phyloP scores from a whole-genome alignment of 2,329 filamentous ascomycete species.

The Colletotrichum trifolii region DNA sequence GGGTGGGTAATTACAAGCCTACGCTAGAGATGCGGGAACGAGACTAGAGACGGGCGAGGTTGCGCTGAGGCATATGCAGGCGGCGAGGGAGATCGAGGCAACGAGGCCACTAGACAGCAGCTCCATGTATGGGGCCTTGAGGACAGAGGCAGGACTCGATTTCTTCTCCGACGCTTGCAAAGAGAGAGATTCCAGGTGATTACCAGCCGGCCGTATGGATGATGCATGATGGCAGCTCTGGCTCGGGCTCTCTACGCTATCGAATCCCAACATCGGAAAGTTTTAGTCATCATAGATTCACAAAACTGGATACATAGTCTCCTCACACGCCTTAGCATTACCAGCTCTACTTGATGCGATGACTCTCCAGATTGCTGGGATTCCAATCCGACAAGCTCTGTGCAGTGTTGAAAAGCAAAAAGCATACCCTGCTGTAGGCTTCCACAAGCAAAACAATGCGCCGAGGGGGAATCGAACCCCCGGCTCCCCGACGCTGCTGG shows the following conservation, averaged over 20 bases:
- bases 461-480: slow-evolving; percentile 32
- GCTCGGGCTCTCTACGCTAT: no score
- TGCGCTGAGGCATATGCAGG: slow-evolving; percentile 15
- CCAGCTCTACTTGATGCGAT: no score
- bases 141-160: slow-evolving; percentile 12
- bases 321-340: no score
- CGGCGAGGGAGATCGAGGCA: slow-evolving; percentile 2
- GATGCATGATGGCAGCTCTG: no score
- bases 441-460: slow-evolving; percentile 3
- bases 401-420: not conserved
- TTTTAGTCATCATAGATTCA: no score
- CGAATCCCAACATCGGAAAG: no score
- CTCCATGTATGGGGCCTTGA: slow-evolving; percentile 17
- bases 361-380: no score
- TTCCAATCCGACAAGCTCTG: not conserved
- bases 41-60: slow-evolving; percentile 17
- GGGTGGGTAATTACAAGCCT: no score
- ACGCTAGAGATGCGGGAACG: slow-evolving; percentile 9
- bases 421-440: not conserved
- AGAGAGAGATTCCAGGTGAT: slow-evolving; percentile 15
- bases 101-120: slow-evolving; percentile 12
- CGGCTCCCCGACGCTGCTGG: slow-evolving; percentile 31
- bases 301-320: no score
- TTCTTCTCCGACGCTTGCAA: slow-evolving; percentile 22
- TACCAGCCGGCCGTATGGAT: no score